phyloP scores from a whole-genome alignment of 768 basidiomycete genomes.

The Auricularia sp. region DNA sequence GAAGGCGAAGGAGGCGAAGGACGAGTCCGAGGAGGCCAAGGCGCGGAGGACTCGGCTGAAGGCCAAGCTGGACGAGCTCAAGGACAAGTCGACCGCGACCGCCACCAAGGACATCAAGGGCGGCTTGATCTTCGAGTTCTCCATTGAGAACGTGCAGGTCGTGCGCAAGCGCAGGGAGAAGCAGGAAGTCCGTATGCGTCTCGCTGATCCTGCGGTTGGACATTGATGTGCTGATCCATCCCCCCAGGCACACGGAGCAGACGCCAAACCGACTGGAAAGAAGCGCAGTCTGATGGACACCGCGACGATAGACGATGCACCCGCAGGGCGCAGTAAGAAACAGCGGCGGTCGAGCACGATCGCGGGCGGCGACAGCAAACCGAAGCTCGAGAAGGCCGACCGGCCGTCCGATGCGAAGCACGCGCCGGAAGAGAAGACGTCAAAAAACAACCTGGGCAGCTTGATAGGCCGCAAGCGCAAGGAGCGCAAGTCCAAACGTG shows the following conservation, averaged over 20 bases:
- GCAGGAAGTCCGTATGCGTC: slow-evolving; percentile 22
- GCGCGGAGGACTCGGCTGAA: slow-evolving; percentile 49
- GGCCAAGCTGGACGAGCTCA: slow-evolving; percentile 34
- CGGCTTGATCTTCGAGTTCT: slow-evolving; percentile 84
- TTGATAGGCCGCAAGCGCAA: slow-evolving; percentile 6
- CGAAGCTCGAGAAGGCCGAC: background rate
- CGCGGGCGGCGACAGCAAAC: background rate
- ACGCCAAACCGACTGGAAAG: background rate
- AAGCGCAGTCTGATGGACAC: background rate
- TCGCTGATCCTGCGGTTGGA: background rate
- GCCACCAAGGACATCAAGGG: slow-evolving; percentile 34
- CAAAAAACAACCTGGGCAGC: slow-evolving; percentile 4
- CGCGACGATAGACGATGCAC: background rate
- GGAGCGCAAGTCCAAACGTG: background rate
- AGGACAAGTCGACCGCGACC: slow-evolving; percentile 17
- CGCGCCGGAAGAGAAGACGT: background rate
- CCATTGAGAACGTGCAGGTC: slow-evolving; percentile 89
- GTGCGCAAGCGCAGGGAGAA: slow-evolving; percentile 61
- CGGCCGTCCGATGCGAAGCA: background rate
- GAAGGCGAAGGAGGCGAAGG: slow-evolving; percentile 31
- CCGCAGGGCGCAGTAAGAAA: background rate
- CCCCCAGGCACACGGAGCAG: background rate
- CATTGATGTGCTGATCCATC: background rate
- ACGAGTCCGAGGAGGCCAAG: slow-evolving; percentile 26
- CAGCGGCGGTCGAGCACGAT: background rate